Base-by-base conservation (phyloP, 129 eudicot genomes). In the Deinandra increscens region DNA sequence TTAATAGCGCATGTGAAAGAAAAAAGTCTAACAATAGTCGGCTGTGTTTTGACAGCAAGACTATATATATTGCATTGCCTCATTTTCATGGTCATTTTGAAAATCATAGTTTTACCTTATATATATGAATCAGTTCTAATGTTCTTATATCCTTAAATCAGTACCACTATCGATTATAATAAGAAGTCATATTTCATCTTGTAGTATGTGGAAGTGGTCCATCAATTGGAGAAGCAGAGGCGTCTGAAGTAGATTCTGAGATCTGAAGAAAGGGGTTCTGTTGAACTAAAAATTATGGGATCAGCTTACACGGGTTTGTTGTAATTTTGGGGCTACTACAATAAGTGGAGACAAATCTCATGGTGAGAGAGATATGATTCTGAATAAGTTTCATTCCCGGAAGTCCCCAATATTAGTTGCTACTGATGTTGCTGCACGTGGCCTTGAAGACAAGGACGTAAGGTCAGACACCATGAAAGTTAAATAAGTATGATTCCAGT, bases 371-470 rank as follows among this genome's bases (percentile, higher is more conserved):
- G 98, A 92, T 64, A 82, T 68, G 75, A 96, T 92, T 61, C 55
- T 92, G 67, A 88, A 79, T 83, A 89, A 92, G 49, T 92, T 92
- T 26, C 89, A 96, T 1, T 46, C 77, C 18, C 95, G 98, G 17
- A 82, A 81, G 73, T 78, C 91, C 19, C 98, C 96, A 2, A 75
- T 92, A 66, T 75, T 92, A 63, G 95, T 92, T 68, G 98, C 98
- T 51, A 92, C 98, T 45, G 98, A 88, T 86, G 98, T 92, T 78
- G 98, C 96, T 45, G 98, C 96, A 9, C 83, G 98, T 4, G 96
- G 98, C 43, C 96, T 92, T 64, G 98, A 92, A 62, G 63, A 88
- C 31, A 84, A 88, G 79, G 96, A 92, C 43, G 88, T 92, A 19
- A 92, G 98, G 98, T 88, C 31, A 68, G 75, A 29, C 39, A 11